Evolutionary conservation across 208 protist genomes (phyloP).

Genomic region (Vickermania ingenoplastis): DNA sequence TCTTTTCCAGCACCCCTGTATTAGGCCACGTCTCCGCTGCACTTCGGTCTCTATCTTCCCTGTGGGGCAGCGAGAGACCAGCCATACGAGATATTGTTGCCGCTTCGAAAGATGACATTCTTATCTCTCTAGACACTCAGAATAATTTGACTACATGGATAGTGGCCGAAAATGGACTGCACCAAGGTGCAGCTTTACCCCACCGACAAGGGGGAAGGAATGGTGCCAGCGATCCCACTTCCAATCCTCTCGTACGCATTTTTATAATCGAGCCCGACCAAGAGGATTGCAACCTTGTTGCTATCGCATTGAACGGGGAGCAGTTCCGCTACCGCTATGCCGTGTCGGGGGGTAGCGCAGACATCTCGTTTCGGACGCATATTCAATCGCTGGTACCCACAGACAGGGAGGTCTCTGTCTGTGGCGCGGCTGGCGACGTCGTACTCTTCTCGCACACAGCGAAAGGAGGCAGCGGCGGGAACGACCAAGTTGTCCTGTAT

Average conservation of each 20-base stretch:
- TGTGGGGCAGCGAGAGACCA: slow-evolving; percentile 37
- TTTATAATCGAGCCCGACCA: slow-evolving; percentile 60
- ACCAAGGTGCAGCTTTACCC: slow-evolving; percentile 25
- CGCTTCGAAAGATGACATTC: slow-evolving; percentile 38
- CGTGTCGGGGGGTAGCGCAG: slow-evolving; percentile 20
- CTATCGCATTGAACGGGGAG: slow-evolving; percentile 59
- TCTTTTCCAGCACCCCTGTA: slow-evolving; percentile 41
- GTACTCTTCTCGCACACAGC: slow-evolving; percentile 23
- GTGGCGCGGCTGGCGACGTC: slow-evolving; percentile 46
- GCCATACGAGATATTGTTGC: slow-evolving; percentile 64
- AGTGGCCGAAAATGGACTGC: slow-evolving; percentile 38
- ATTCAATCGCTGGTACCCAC: slow-evolving; percentile 35
- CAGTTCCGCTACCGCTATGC: slow-evolving; percentile 77
- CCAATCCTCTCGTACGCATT: slow-evolving; percentile 31
- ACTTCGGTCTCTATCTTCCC: slow-evolving; percentile 31
- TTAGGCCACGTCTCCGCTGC: slow-evolving; percentile 43
- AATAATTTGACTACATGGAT: slow-evolving; percentile 64
- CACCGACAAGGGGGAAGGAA: slow-evolving; percentile 13
- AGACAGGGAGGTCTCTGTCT: slow-evolving; percentile 46
- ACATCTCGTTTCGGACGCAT: slow-evolving; percentile 43
- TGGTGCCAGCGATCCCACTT: neutral
- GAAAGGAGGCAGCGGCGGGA: slow-evolving; percentile 1
- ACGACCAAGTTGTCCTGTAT: slow-evolving; percentile 12
- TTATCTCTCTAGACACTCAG: slow-evolving; percentile 62
- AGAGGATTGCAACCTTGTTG: slow-evolving; percentile 61